Evolutionary conservation across 495 filamentous ascomycete species (phyloP).

Genomic region (Massariosphaeria phaeospora): DNA sequence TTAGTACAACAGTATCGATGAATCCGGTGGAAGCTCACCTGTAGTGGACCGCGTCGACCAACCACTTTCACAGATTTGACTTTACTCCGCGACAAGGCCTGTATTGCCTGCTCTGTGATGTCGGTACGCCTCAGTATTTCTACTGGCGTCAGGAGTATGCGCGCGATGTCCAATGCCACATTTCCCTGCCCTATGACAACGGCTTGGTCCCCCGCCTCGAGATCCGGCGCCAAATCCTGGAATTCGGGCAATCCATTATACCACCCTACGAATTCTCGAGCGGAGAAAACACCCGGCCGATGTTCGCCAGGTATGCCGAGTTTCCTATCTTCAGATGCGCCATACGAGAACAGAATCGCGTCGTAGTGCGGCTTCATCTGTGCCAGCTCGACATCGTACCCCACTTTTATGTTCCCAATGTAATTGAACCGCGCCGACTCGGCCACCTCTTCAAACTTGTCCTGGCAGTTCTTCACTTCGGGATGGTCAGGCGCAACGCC

Average conservation of each 20-base stretch:
- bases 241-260: slow-evolving; percentile 93
- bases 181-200: slow-evolving; percentile 93
- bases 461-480: slow-evolving; percentile 97
- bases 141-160: slow-evolving; percentile 73
- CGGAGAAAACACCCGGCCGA: slow-evolving; percentile 73
- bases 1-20: background rate
- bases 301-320: slow-evolving; percentile 80
- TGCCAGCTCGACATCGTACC: slow-evolving; percentile 63
- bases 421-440: slow-evolving; percentile 78
- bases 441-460: slow-evolving; percentile 86
- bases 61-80: slow-evolving; percentile 78
- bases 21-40: slow-evolving; percentile 47
- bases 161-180: slow-evolving; percentile 87
- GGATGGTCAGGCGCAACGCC: slow-evolving; percentile 97
- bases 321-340: slow-evolving; percentile 73
- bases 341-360: slow-evolving; percentile 88
- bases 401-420: slow-evolving; percentile 81
- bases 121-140: slow-evolving; percentile 74
- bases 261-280: slow-evolving; percentile 94
- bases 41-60: slow-evolving; percentile 80
- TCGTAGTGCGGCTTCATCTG: slow-evolving; percentile 78
- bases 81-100: slow-evolving; percentile 63
- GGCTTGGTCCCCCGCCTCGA: slow-evolving; percentile 74
- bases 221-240: slow-evolving; percentile 66
- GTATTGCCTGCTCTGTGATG: slow-evolving; percentile 77